Conservation (phyloP, 2,329 filamentous ascomycete genomes). For the Penicillium psychrosexuale region DNA sequence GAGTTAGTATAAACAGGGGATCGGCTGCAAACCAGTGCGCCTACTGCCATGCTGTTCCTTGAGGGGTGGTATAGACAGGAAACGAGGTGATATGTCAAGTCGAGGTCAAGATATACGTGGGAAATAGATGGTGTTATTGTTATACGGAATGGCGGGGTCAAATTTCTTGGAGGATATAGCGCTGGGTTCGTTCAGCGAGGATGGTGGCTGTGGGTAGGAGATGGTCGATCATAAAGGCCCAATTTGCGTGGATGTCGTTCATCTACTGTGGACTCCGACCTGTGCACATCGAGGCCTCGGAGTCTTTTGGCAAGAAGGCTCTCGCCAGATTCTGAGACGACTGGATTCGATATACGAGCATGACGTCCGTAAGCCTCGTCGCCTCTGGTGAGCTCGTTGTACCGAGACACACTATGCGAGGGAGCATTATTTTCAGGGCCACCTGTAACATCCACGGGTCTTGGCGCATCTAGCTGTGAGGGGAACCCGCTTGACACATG, state of each 20-base stretch:
- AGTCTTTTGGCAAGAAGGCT: constrained; percentile 68
- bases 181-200: background rate
- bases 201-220: background rate
- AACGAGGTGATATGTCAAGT: background rate
- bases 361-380: constrained; percentile 63
- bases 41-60: background rate
- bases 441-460: constrained; percentile 11
- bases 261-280: constrained; percentile 17
- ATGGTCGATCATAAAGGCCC: background rate
- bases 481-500: constrained; percentile 12
- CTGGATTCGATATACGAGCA: constrained; percentile 44
- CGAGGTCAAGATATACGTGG: constrained; percentile 2
- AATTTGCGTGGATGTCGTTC: constrained; percentile 2
- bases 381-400: constrained; percentile 67
- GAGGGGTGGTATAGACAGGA: background rate
- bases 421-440: constrained; percentile 27
- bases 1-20: constrained; percentile 7
- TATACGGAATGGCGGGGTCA: background rate
- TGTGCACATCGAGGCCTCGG: constrained; percentile 57
- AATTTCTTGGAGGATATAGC: background rate
- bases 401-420: constrained; percentile 40
- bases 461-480: constrained; percentile 9
- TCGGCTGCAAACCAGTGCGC: constrained; percentile 5
- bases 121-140: background rate
- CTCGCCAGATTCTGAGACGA: constrained; percentile 52